A percentile compares a stretch with the other conserved stretches of the same genome.
Evolutionary conservation across 805 yeast species (phyloP).

Genomic region (Kazachstania psychrophila): DNA sequence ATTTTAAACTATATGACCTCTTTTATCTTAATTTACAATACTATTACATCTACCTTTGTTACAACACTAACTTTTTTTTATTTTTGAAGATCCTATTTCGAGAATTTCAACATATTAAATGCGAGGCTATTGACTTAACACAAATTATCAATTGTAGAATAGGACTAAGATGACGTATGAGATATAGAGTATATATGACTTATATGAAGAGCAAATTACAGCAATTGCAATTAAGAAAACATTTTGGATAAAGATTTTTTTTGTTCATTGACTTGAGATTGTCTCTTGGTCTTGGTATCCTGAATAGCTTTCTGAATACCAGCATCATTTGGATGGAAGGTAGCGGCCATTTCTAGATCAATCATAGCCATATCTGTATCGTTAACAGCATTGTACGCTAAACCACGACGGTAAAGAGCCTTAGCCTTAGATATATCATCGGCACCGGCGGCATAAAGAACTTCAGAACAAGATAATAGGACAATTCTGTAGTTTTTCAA

Average conservation of each 20-base stretch:
- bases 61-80: too few relatives aligned
- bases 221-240: constrained; percentile 29
- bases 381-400: constrained; percentile 53
- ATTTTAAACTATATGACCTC: too few relatives aligned
- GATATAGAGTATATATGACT: too few relatives aligned
- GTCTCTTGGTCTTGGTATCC: constrained; percentile 46
- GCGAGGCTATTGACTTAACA: too few relatives aligned
- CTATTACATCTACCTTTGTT: too few relatives aligned
- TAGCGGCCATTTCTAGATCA: constrained; percentile 57
- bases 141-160: neutral
- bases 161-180: too few relatives aligned
- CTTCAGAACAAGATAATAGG: constrained; percentile 53
- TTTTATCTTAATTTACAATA: too few relatives aligned
- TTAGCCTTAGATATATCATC: constrained; percentile 69
- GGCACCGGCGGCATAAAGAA: constrained; percentile 47
- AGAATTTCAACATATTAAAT: too few relatives aligned
- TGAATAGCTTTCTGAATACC: constrained; percentile 58
- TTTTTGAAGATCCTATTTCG: too few relatives aligned
- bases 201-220: too few relatives aligned
- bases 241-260: constrained; percentile 68
- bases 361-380: constrained; percentile 62
- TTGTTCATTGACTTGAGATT: constrained; percentile 53
- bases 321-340: constrained; percentile 58
- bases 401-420: constrained; percentile 80
- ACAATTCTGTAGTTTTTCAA: constrained; percentile 45